These are phyloP conservation scores for Paecilomyces variotii DNA, from an alignment of 2,329 filamentous ascomycete species.

Conservation along the genomic window DNA sequence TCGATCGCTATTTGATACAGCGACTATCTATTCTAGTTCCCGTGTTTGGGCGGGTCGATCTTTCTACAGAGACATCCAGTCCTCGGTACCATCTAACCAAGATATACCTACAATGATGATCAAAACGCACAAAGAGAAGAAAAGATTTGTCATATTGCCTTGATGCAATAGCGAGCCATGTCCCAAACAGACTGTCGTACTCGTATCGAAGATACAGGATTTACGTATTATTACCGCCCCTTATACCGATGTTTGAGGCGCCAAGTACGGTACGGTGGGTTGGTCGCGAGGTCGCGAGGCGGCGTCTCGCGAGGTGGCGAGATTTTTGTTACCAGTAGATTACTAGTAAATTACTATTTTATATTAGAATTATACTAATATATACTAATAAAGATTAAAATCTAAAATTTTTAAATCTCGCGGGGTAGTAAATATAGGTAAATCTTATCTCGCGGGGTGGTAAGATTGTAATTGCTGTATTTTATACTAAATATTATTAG, in stretches of 20 bases:
- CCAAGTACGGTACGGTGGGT: neutral
- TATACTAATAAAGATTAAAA: no score
- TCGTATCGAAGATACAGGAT: neutral
- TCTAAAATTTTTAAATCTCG: no score
- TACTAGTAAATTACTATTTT: no score
- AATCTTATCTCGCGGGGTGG: no score
- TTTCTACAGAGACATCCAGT: neutral
- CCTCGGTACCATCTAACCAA: neutral
- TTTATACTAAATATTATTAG: no score
- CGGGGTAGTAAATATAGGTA: no score
- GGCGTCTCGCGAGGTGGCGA: no score
- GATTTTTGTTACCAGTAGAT: no score
- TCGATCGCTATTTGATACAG: neutral
- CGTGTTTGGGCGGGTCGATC: neutral
- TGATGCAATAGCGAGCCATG: neutral
- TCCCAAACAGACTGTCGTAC: neutral
- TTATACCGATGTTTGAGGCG: neutral
- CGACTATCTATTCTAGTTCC: neutral
- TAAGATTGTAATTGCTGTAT: no score
- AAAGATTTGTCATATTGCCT: neutral
- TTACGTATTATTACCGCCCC: neutral
- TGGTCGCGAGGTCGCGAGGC: no score
- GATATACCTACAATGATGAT: neutral
- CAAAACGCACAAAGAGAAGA: neutral
- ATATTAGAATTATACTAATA: no score